These are phyloP conservation scores for Ophiobolus disseminans DNA, from an alignment of 2,329 filamentous ascomycete genomes.

Conservation along the genomic window DNA sequence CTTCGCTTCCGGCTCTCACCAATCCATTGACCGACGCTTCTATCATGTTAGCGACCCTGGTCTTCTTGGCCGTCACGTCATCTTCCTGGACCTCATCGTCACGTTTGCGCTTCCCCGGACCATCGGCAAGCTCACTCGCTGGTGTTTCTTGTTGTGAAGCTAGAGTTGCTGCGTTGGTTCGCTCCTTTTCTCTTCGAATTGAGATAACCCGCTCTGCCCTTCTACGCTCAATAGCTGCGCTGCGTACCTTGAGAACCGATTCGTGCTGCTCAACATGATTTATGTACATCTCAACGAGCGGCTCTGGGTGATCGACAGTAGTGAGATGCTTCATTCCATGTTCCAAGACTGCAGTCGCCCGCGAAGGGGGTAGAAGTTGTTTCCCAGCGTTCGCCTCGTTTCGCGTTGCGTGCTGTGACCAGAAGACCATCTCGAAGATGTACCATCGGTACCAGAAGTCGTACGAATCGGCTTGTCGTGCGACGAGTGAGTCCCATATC, in stretches of 20 bases:
- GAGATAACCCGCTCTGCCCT: slow-evolving; percentile 59
- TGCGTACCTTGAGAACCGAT: slow-evolving; percentile 74
- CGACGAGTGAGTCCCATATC: slow-evolving; percentile 75
- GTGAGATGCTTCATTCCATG: slow-evolving; percentile 68
- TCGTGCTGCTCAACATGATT: slow-evolving; percentile 92
- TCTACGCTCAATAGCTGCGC: slow-evolving; percentile 75
- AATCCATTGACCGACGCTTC: slow-evolving; percentile 26
- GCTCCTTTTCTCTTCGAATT: slow-evolving; percentile 68
- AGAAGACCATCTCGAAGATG: slow-evolving; percentile 84
- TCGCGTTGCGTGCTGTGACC: slow-evolving; percentile 63
- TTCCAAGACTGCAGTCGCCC: slow-evolving; percentile 78
- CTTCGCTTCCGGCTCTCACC: slow-evolving; percentile 39
- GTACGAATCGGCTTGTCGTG: slow-evolving; percentile 76
- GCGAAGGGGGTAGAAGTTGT: slow-evolving; percentile 64
- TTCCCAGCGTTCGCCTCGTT: slow-evolving; percentile 59
- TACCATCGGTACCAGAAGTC: slow-evolving; percentile 96
- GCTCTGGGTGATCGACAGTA: slow-evolving; percentile 78
- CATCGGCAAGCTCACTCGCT: slow-evolving; percentile 52
- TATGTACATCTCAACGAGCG: slow-evolving; percentile 74
- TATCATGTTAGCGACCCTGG: slow-evolving; percentile 55
- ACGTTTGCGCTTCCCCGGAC: slow-evolving; percentile 74
- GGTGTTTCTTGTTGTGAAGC: slow-evolving; percentile 23
- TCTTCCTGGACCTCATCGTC: slow-evolving; percentile 56
- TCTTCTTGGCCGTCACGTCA: slow-evolving; percentile 70
- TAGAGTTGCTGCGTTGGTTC: slow-evolving; percentile 64